Conservation (phyloP, 176 grass and related monocot species). For the Ensete ventricosum region DNA sequence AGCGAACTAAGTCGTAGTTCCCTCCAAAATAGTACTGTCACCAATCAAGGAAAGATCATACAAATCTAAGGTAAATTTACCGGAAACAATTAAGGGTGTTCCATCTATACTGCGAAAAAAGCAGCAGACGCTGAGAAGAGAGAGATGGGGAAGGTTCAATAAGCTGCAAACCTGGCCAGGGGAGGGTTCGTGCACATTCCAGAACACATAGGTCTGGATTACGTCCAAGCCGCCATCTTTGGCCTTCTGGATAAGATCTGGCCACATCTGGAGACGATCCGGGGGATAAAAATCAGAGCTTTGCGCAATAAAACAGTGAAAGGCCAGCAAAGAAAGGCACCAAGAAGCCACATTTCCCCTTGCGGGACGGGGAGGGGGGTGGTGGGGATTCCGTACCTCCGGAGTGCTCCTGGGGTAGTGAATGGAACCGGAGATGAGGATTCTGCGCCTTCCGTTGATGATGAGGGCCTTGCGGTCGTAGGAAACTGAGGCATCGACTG, state of each 20-base stretch:
- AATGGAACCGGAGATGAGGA: slow-evolving; percentile 96
- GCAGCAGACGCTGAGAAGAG: neutral
- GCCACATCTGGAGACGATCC: slow-evolving; percentile 65
- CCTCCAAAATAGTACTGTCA: slow-evolving; percentile 78
- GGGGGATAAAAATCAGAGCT: neutral
- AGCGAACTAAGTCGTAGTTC: slow-evolving; percentile 80
- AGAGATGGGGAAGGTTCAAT: neutral
- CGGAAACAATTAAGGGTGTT: neutral
- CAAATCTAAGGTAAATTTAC: neutral
- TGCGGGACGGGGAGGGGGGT: no score
- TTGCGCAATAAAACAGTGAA: neutral
- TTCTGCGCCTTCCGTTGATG: slow-evolving; percentile 72
- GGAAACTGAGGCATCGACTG: slow-evolving; percentile 47
- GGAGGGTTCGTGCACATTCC: slow-evolving; percentile 87
- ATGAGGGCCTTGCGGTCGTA: slow-evolving; percentile 76
- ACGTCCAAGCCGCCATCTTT: slow-evolving; percentile 96
- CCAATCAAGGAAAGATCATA: neutral
- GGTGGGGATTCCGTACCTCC: slow-evolving; percentile 32
- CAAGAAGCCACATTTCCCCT: slow-evolving; percentile 3
- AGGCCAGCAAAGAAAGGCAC: neutral
- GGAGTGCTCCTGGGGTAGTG: slow-evolving; percentile 87
- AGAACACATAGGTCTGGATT: slow-evolving; percentile 97
- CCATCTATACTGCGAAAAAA: neutral
- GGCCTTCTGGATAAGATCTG: slow-evolving; percentile 85
- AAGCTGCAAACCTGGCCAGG: slow-evolving; percentile 47